Base-by-base conservation (phyloP, 148 eudicot genomes). In the Spergularia marina region DNA sequence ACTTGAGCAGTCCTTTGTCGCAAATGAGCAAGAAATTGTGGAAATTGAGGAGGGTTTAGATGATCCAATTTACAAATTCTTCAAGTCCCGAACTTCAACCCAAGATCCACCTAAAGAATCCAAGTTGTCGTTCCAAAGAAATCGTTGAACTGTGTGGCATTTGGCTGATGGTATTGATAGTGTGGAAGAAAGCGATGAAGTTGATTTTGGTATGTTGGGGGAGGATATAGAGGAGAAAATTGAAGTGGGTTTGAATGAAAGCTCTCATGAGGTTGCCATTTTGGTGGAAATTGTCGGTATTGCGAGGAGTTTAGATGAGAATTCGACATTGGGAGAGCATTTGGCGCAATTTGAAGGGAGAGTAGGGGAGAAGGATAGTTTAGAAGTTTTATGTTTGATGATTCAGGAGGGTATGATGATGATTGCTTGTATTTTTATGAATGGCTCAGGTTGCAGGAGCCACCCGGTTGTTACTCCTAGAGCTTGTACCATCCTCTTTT, bases 401-500 rank as follows among this genome's bases (percentile, higher is more conserved):
- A 87, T 87, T 53, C 76, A 84, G 65, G 87, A 86, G 72, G 91
- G 88, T 72, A 55, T 90, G 65, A 34, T 84, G 72, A 82, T 84
- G 89, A 82, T 64, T 91, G 97, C 78, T 86, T 91, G 91, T 91
- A 89, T 71, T 91, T 94, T 54, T 91, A 84, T 62, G 96, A 94
- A 68, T 94, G 98, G 98, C 90, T 91, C 96, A 82, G 90, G 30
- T 81, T 90, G 82, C 90, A 87, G 78, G 96, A 91, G 74, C 96
- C 88, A 14, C n/a, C 83, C 87, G 2, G 71, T 94, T 68, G 85
- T 90, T 53, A 78, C 84, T 23, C 76, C 96, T 0, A 79, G 87
- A 78, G 92, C 90, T 12, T 90, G 89, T 81, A 80, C 91, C n/a
- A n/a, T n/a, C n/a, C n/a, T n/a, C n/a, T n/a, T n/a, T n/a, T n/a